A percentile compares a stretch with the other conserved stretches of the same genome.
These are phyloP conservation scores for Lycium barbarum DNA, from an alignment of 257 asterid genomes.

Conservation along the genomic window DNA sequence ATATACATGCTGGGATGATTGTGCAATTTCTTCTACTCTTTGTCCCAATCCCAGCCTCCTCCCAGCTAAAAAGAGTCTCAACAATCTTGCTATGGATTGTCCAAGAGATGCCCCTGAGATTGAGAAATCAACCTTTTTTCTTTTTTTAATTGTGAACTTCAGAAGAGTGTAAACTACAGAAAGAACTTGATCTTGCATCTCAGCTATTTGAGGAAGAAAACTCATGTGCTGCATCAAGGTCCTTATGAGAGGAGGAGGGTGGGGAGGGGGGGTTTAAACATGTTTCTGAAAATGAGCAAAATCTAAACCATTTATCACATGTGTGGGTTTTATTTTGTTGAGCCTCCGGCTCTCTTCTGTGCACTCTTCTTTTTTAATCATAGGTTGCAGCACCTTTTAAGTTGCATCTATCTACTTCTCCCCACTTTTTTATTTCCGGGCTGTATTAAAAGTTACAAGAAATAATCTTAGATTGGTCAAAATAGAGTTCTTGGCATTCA, in stretches of 20 bases:
- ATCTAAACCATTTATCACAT: constrained; percentile 14
- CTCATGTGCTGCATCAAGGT: not conserved
- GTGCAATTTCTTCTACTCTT: too few species aligned
- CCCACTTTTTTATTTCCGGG: not conserved
- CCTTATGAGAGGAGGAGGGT: not conserved
- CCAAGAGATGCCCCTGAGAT: too few species aligned
- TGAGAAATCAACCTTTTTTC: not conserved
- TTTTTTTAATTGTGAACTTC: not conserved
- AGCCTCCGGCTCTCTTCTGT: not conserved
- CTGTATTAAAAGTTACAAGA: not conserved
- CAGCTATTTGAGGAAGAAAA: not conserved
- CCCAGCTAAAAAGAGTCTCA: too few species aligned
- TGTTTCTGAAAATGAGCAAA: not conserved
- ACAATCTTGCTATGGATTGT: too few species aligned
- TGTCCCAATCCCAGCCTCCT: too few species aligned
- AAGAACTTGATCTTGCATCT: constrained; percentile 13
- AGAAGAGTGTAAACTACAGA: not conserved
- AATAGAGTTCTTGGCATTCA: constrained; percentile 13
- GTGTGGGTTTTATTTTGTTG: not conserved
- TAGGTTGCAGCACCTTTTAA: not conserved
- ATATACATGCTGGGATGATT: too few species aligned
- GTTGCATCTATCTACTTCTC: constrained; percentile 10
- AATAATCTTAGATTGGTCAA: not conserved
- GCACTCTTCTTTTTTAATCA: not conserved
- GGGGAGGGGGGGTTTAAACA: not conserved